Percentiles rank a stretch among this genome's conserved stretches.
Evolutionary conservation across 208 protist species (phyloP).

Genomic region (Porcisia hertigi): DNA sequence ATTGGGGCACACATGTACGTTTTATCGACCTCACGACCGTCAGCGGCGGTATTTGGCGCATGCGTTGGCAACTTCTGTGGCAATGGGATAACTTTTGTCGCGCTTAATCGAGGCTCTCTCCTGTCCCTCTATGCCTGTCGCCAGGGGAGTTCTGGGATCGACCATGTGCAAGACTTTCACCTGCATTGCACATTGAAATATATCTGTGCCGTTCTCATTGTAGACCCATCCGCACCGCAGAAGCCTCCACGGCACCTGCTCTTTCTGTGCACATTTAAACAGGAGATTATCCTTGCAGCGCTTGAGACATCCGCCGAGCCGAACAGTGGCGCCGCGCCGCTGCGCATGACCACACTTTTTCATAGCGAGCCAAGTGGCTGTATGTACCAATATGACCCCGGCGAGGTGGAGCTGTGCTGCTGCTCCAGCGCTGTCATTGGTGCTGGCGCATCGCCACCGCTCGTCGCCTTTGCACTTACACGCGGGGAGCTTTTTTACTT

Average conservation of each 20-base stretch:
- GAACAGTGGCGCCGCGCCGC: neutral
- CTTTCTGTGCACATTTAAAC: slow-evolving; percentile 78
- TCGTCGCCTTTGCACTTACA: slow-evolving; percentile 69
- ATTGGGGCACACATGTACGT: slow-evolving; percentile 25
- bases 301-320: slow-evolving; percentile 27
- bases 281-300: slow-evolving; percentile 67
- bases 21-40: slow-evolving; percentile 52
- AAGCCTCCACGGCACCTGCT: slow-evolving; percentile 51
- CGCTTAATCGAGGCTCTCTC: slow-evolving; percentile 55
- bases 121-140: slow-evolving; percentile 51
- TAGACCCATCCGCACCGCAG: slow-evolving; percentile 28
- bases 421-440: slow-evolving; percentile 26
- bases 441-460: slow-evolving; percentile 20
- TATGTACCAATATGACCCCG: slow-evolving; percentile 59
- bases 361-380: slow-evolving; percentile 54
- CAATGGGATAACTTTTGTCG: slow-evolving; percentile 23
- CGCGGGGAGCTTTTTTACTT: slow-evolving; percentile 64
- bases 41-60: slow-evolving; percentile 51
- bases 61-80: slow-evolving; percentile 45
- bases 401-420: slow-evolving; percentile 57
- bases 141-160: slow-evolving; percentile 8
- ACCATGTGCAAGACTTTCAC: slow-evolving; percentile 55
- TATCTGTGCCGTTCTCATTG: slow-evolving; percentile 54
- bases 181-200: slow-evolving; percentile 74
- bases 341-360: slow-evolving; percentile 64